Conservation (phyloP, 345 rosid genomes). For the Rhizophora mangle region DNA sequence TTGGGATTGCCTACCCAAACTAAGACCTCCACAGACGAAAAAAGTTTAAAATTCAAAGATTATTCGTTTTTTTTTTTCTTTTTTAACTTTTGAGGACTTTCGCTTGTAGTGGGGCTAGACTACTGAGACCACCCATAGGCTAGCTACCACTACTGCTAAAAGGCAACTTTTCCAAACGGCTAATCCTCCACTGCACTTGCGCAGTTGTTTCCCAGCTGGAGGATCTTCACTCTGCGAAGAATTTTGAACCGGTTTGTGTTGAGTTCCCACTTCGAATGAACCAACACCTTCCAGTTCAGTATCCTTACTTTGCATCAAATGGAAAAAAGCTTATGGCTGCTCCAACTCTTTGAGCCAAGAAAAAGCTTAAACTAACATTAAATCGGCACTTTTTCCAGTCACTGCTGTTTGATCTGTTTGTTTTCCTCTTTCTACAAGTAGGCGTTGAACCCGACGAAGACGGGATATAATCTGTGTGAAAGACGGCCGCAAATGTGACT, state of each 20-base stretch:
- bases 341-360: constrained; percentile 67
- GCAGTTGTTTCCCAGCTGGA: constrained; percentile 37
- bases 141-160: constrained; percentile 12
- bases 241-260: constrained; percentile 35
- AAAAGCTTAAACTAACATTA: constrained; percentile 34
- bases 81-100: constrained; percentile 12
- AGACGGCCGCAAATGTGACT: constrained; percentile 79
- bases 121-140: constrained; percentile 20
- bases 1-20: constrained; percentile 34
- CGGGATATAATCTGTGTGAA: constrained; percentile 72
- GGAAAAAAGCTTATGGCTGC: constrained; percentile 25
- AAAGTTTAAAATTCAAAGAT: constrained; percentile 2
- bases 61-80: background rate
- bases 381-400: constrained; percentile 20
- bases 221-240: constrained; percentile 35
- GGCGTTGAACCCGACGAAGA: constrained; percentile 53
- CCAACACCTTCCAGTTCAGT: constrained; percentile 51
- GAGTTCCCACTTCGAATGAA: constrained; percentile 94
- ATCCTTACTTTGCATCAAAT: constrained; percentile 34
- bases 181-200: constrained; percentile 43
- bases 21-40: constrained; percentile 34
- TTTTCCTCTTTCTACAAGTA: constrained; percentile 43
- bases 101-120: constrained; percentile 9
- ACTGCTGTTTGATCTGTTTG: constrained; percentile 20
- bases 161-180: constrained; percentile 23